Conservation (phyloP, 1,284 basidiomycete species). For the Cryptococcus sp. region DNA sequence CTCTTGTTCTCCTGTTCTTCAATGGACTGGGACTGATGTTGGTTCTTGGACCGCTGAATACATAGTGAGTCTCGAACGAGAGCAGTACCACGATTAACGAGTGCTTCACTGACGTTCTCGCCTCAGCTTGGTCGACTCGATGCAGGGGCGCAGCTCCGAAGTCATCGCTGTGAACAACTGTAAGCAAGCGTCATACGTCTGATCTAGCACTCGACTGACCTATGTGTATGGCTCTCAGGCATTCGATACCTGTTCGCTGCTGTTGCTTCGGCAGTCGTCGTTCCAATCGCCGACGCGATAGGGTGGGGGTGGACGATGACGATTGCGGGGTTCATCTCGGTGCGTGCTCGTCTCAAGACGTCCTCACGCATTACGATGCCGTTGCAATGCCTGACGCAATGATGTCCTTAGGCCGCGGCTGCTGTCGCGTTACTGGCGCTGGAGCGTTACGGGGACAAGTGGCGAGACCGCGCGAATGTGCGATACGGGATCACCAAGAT, state of each 20-base stretch:
- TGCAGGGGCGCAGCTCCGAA: constrained; percentile 61
- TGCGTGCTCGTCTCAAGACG: constrained; percentile 14
- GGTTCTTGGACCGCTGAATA: constrained; percentile 58
- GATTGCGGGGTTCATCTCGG: constrained; percentile 54
- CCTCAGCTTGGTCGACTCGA: constrained; percentile 57
- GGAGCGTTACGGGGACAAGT: constrained; percentile 34
- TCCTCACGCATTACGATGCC: neutral
- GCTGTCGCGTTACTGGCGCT: constrained; percentile 13
- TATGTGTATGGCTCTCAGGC: constrained; percentile 8
- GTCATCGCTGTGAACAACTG: constrained; percentile 54
- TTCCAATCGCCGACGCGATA: constrained; percentile 61
- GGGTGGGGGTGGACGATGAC: constrained; percentile 62
- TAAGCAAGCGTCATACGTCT: constrained; percentile 7
- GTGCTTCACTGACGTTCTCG: neutral
- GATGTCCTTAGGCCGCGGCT: too few relatives aligned
- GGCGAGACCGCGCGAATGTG: constrained; percentile 33
- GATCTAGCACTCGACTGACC: too few relatives aligned
- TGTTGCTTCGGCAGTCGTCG: constrained; percentile 55
- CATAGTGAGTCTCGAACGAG: constrained; percentile 53
- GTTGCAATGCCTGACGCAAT: neutral
- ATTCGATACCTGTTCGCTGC: constrained; percentile 47
- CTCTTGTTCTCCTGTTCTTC: constrained; percentile 43
- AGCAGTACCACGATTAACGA: neutral
- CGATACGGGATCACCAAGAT: constrained; percentile 19
- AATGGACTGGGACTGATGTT: constrained; percentile 55